phyloP scores from a whole-genome alignment of 1,139 yeast species.

The Yamadazyma diospyri region DNA sequence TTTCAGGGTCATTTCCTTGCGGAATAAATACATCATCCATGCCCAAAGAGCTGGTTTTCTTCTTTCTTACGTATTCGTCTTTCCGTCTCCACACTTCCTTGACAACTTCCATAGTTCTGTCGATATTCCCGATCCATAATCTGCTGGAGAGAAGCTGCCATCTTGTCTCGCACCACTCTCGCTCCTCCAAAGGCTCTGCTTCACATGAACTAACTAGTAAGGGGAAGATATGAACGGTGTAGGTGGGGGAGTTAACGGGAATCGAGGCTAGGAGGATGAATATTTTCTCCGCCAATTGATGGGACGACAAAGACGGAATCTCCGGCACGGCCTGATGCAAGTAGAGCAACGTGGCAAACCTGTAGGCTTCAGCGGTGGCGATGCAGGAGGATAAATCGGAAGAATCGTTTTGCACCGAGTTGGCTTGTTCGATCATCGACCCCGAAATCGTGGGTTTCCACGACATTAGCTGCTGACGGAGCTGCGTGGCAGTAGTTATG shows the following conservation, averaged over 20 bases:
- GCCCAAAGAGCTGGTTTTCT: constrained; percentile 12
- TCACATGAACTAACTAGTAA: constrained; percentile 63
- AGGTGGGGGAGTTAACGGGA: constrained; percentile 55
- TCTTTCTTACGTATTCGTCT: constrained; percentile 35
- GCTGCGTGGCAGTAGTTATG: constrained; percentile 53
- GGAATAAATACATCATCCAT: constrained; percentile 15
- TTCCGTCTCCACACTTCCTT: constrained; percentile 67
- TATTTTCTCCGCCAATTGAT: constrained; percentile 56
- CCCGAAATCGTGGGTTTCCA: constrained; percentile 52
- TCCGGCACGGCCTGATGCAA: constrained; percentile 71
- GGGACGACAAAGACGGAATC: constrained; percentile 53
- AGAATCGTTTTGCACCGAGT: constrained; percentile 13
- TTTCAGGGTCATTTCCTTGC: constrained; percentile 19
- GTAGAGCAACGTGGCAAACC: constrained; percentile 55
- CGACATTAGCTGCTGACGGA: constrained; percentile 47
- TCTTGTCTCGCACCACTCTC: constrained; percentile 59
- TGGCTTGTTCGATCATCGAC: constrained; percentile 28
- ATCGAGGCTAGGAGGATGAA: constrained; percentile 59
- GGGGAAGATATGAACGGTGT: constrained; percentile 61
- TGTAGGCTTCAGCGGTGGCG: constrained; percentile 67
- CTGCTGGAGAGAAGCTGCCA: constrained; percentile 53
- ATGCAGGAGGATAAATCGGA: constrained; percentile 60
- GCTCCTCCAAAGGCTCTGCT: constrained; percentile 53
- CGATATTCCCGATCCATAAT: constrained; percentile 65
- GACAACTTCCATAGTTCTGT: constrained; percentile 63